These are phyloP conservation scores for Rhizoclosmatium globosum DNA, from an alignment of 192 early-diverging fungal species.

Conservation along the genomic window DNA sequence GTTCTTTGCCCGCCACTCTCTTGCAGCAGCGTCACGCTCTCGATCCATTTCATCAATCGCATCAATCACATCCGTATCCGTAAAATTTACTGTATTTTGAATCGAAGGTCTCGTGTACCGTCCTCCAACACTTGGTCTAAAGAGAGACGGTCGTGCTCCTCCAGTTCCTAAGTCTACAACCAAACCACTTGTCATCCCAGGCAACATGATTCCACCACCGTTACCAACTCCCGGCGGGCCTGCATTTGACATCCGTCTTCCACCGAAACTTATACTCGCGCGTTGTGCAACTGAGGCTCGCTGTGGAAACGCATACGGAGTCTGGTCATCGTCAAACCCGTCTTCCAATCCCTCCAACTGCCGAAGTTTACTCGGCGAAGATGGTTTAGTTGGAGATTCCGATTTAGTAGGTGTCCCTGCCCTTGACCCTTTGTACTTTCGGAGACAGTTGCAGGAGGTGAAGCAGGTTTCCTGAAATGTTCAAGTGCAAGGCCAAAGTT, in stretches of 20 bases:
- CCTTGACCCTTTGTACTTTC: too few species aligned
- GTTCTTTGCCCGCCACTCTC: background rate
- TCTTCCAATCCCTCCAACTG: too few species aligned
- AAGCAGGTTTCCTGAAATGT: too few species aligned
- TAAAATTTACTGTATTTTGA: background rate
- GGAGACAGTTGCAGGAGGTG: too few species aligned
- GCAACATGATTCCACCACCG: too few species aligned
- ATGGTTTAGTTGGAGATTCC: too few species aligned
- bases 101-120: background rate
- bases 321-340: too few species aligned
- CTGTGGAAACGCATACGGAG: background rate
- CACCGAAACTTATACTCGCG: background rate
- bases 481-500: too few species aligned
- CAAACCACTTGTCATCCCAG: background rate
- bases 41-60: constrained; percentile 5
- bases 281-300: background rate
- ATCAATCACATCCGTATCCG: background rate
- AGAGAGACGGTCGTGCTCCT: background rate
- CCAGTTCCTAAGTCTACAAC: background rate
- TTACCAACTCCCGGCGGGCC: too few species aligned
- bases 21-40: background rate
- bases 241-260: background rate
- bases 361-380: too few species aligned
- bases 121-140: background rate
- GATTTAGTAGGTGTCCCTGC: too few species aligned